phyloP scores from a whole-genome alignment of 1,139 yeast species.

The Candida smagusa region DNA sequence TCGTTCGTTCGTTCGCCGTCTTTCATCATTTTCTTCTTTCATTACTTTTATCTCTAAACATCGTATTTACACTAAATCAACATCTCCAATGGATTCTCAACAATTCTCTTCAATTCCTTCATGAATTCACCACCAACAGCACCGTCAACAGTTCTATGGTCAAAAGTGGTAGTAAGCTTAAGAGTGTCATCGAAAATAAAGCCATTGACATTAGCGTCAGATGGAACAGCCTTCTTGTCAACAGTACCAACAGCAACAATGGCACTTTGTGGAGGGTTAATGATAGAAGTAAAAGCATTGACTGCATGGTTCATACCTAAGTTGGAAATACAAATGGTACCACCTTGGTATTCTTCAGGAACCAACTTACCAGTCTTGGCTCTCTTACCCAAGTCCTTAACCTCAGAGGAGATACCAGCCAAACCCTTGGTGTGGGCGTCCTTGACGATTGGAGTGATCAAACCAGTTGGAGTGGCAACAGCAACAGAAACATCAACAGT shows the following conservation, averaged over 20 bases:
- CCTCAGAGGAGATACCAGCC: conserved; percentile 71
- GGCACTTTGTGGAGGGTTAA: conserved; percentile 96
- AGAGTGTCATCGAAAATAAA: conserved; percentile 89
- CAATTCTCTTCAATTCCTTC: conserved; percentile 82
- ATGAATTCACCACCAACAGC: conserved; percentile 97
- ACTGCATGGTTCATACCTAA: conserved; percentile 98
- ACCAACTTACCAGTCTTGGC: conserved; percentile 89
- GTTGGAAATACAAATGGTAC: conserved; percentile 96
- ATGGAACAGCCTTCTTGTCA: conserved; percentile 91
- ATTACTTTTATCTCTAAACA: no score
- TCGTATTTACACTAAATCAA: conserved; percentile 49
- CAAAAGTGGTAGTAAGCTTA: conserved; percentile 93
- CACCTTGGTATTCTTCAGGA: conserved; percentile 99
- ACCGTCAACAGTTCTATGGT: conserved; percentile 96
- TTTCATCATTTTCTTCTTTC: no score
- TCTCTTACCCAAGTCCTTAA: conserved; percentile 92
- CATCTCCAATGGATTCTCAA: conserved; percentile 95
- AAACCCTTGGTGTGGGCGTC: conserved; percentile 87
- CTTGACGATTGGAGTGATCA: conserved; percentile 92
- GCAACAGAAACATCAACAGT: conserved; percentile 97
- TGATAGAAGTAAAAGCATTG: conserved; percentile 86
- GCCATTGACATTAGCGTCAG: conserved; percentile 86
- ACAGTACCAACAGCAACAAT: conserved; percentile 93
- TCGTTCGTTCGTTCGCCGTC: not conserved
- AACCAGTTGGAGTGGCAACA: conserved; percentile 96